Conservation (phyloP, 139 green algal genomes). For the Helicosporidium sp. region DNA sequence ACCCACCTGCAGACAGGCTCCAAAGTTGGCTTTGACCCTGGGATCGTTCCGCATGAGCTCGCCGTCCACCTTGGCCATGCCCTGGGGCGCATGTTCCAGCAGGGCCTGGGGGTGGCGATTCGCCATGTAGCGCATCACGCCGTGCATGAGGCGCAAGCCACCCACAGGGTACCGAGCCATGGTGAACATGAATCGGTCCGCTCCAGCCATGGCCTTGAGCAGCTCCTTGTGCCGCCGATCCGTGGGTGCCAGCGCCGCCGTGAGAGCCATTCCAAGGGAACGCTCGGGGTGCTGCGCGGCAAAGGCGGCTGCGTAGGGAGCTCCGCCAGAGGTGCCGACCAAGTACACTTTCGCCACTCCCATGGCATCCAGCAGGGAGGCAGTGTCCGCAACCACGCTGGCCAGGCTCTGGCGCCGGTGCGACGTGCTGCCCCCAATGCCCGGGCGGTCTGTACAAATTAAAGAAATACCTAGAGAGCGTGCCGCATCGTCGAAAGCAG, state of each 20-base stretch:
- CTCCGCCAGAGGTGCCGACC: slow-evolving; percentile 1
- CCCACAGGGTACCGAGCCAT: not conserved
- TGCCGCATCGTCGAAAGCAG: not conserved
- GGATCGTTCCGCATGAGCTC: not conserved
- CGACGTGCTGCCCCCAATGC: slow-evolving; percentile 2
- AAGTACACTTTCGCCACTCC: not conserved
- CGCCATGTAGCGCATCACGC: not conserved
- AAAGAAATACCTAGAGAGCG: not conserved
- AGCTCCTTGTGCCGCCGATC: not conserved
- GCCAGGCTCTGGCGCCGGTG: not conserved
- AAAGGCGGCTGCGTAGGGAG: slow-evolving; percentile 2
- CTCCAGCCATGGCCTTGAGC: not conserved
- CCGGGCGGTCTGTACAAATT: slow-evolving; percentile 1
- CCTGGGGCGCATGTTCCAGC: not conserved
- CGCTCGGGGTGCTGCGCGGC: slow-evolving; percentile 1
- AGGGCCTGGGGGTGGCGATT: not conserved
- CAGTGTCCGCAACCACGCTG: not conserved
- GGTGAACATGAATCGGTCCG: not conserved
- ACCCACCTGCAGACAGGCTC: too few relatives aligned
- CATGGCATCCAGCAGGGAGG: not conserved
- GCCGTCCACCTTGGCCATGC: not conserved
- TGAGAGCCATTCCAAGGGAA: not conserved
- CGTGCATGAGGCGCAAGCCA: not conserved
- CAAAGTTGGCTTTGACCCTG: not conserved
- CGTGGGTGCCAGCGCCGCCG: slow-evolving; percentile 1